Evolutionary conservation across 2,329 filamentous ascomycete species (phyloP), one percentile per base, ranked within the genome.

Genomic region (Cytospora piceae): DNA sequence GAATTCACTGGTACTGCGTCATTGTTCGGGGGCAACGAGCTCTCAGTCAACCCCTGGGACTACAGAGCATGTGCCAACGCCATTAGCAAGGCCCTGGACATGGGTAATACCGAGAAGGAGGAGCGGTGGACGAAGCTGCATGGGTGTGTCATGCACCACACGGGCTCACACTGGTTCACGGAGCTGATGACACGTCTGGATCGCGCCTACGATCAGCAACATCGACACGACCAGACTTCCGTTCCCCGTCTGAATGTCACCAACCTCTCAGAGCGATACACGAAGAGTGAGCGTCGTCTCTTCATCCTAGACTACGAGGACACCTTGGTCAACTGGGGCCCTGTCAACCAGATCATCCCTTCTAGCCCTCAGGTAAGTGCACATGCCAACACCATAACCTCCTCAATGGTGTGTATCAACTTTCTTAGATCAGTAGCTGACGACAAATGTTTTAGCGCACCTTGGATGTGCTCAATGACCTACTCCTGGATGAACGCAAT

Each of bases 291-390:
- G 52, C 85, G 87, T 24, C 88, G 94, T 20, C 82, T 98, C 2
- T 95, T 98, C 77, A 89, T 98, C 69, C 83, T 98, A 54, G 94
- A 98, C 74, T 96, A 97, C 73, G 94, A 98, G 76, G 94, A 93
- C 54, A 98, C 94, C 0, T 81, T 98, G 9, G 92, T 95, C 53
- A 92, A 90, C 61, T 95, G 93, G 85, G 93, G 93, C 4, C 91
- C 92, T 0, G 90, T 93, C 64, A 91, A 88, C 67, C 90, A 91
- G 73, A 94, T 95, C 68, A 92, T 97, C 58, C 84, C 95, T 22
- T 90, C 92, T 59, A 96, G 91, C 70, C 93, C 93, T 3, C 90
- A 85, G 75, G 78, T 82, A 73, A 72, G 76, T 74, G 20, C 11
- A 37, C 8, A n/a, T 4, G 0, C 14, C 15, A 4, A 9, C 2